Percentiles rank a stretch among this genome's conserved stretches.
phyloP scores from a whole-genome alignment of 305 asterid species.

The Plantago rigida region DNA sequence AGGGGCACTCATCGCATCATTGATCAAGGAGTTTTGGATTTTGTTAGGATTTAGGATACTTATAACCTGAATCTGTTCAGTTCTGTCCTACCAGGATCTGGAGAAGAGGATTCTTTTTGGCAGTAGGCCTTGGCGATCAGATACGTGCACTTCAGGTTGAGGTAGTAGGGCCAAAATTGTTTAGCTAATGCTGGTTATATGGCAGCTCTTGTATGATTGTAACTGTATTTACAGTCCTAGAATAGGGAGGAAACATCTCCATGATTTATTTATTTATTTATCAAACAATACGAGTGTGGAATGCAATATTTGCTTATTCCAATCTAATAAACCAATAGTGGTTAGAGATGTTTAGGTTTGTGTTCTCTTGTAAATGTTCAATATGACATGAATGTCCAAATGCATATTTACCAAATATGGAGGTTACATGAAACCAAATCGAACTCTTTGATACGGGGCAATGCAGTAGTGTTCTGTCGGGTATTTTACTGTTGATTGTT shows the following conservation, averaged over 20 bases:
- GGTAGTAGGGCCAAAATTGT: background rate
- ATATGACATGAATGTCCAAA: background rate
- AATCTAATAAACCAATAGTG: background rate
- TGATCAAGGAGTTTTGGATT: conserved; percentile 26
- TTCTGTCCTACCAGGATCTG: no score
- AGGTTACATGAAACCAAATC: no score
- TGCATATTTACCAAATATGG: no score
- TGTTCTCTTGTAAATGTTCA: conserved; percentile 9
- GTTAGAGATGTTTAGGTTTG: background rate
- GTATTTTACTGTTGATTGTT: no score
- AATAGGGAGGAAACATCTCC: background rate
- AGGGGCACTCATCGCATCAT: conserved; percentile 37
- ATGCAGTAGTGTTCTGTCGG: no score
- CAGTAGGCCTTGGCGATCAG: no score
- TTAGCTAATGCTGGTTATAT: background rate
- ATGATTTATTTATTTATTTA: background rate
- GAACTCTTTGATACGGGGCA: no score
- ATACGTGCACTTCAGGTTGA: background rate
- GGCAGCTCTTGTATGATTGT: conserved; percentile 2
- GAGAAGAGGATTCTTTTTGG: no score
- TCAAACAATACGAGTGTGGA: background rate
- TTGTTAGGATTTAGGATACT: background rate
- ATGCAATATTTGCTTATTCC: background rate
- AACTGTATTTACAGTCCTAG: background rate
- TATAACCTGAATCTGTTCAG: no score